Percentiles rank a stretch among this genome's conserved stretches.
Evolutionary conservation across 768 basidiomycete genomes (phyloP).

Genomic region (Dioszegia aurantiaca): DNA sequence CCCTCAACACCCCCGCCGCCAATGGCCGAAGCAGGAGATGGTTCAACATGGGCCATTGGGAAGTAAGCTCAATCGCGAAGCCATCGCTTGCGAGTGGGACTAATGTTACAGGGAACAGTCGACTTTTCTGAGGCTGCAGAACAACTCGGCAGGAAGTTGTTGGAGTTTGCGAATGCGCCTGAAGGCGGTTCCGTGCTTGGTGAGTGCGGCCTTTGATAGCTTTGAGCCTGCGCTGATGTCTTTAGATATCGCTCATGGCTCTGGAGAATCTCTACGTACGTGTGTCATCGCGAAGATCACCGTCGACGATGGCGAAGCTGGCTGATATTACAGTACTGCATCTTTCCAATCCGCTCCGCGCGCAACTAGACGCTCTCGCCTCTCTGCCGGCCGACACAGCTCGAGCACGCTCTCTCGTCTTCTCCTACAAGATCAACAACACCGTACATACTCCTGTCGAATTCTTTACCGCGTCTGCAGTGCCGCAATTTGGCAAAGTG

Average conservation of each 20-base stretch:
- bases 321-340: constrained; percentile 40
- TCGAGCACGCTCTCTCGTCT: constrained; percentile 18
- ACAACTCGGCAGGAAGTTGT: constrained; percentile 30
- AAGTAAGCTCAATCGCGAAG: constrained; percentile 18
- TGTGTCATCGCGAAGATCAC: constrained; percentile 1
- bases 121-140: constrained; percentile 31
- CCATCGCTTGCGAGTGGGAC: background rate
- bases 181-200: constrained; percentile 30
- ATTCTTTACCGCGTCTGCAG: constrained; percentile 30
- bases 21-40: constrained; percentile 21
- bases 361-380: constrained; percentile 30
- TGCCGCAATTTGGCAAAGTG: constrained; percentile 20
- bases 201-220: constrained; percentile 9
- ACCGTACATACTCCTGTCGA: constrained; percentile 15
- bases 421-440: constrained; percentile 5
- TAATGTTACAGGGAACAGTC: constrained; percentile 23
- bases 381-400: constrained; percentile 27
- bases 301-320: too few relatives aligned
- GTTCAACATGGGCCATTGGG: constrained; percentile 46
- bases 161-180: constrained; percentile 28
- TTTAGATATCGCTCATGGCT: constrained; percentile 44
- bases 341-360: constrained; percentile 24
- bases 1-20: constrained; percentile 22
- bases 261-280: constrained; percentile 41
- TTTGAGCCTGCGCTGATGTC: constrained; percentile 13